Conservation (phyloP, 2,329 filamentous ascomycete species). For the Bisporella sp. region DNA sequence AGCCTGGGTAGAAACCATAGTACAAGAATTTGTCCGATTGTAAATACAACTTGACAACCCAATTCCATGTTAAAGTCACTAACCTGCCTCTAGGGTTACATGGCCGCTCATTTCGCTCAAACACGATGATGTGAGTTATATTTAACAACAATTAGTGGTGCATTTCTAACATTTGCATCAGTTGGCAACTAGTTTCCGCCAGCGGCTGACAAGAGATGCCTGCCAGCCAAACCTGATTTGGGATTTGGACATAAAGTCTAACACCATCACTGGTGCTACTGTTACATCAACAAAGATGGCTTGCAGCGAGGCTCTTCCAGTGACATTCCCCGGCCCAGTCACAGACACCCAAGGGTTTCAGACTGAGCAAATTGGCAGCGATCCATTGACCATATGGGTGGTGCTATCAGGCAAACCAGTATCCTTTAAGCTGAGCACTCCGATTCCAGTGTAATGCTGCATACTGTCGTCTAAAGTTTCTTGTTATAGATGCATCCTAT, state of each 20-base stretch:
- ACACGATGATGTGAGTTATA: conserved; percentile 44
- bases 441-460: conserved; percentile 2
- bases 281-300: conserved; percentile 33
- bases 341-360: conserved; percentile 13
- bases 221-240: conserved; percentile 15
- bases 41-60: neutral
- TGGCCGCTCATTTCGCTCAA: conserved; percentile 49
- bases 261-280: conserved; percentile 18
- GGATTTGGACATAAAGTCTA: conserved; percentile 6
- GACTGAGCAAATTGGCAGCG: conserved; percentile 42
- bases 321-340: conserved; percentile 29
- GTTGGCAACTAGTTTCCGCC: conserved; percentile 35
- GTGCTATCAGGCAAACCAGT: conserved; percentile 37
- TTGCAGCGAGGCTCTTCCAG: conserved; percentile 17
- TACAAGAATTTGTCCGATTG: conserved; percentile 7
- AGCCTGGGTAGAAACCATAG: conserved; percentile 5
- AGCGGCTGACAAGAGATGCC: conserved; percentile 31
- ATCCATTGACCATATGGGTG: conserved; percentile 45
- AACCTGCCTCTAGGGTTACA: conserved; percentile 12
- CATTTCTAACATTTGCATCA: neutral
- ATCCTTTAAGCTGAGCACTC: conserved; percentile 29
- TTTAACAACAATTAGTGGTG: neutral
- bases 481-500: too few species aligned
- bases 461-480: neutral
- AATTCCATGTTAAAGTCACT: neutral